Evolutionary conservation across 768 basidiomycete genomes (phyloP), one percentile per base, ranked within the genome.

Genomic region (Tricholoma furcatifolium): DNA sequence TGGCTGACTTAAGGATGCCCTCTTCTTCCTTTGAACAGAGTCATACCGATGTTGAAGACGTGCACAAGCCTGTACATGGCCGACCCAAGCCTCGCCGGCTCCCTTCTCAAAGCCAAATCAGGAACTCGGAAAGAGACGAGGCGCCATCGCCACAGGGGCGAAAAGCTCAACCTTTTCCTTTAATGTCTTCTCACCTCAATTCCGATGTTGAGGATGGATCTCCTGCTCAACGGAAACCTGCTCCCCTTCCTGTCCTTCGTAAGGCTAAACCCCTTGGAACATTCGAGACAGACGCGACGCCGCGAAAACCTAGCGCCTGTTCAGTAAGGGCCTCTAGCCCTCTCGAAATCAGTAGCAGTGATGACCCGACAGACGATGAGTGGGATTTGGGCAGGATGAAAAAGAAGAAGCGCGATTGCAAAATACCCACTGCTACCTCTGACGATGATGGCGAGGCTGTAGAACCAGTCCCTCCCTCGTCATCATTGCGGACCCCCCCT

Each of bases 381-480:
- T 54, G 49, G 54, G 51, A 61, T 38, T 53, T 21, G 8, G 56
- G 59, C 14, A 48, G 56, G 32, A 53, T 53, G 53, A 39, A 43
- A 35, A 48, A 45, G 42, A 51, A 35, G 43, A 55, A 55, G n/a
- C 35, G 32, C 18, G 50, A 35, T 21, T 24, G 15, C 38, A 53
- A 51, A 38, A 11, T 23, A 23, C 12, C 10, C 15, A 43, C 9
- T n/a, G 46, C 47, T n/a, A 27, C 32, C n/a, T 14, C 14, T 7
- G 27, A 4, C 30, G 43, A 17, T 31, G 46, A 50, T 21, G 50
- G 43, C 18, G 48, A 43, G 15, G 3, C 47, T n/a, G 11, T 17
- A 17, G 21, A 43, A 12, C 32, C 39, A 3, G 23, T 45, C 4
- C 43, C 48, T 41, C 40, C 41, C 2, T 44, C 47, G 12, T 51